These are phyloP conservation scores for Persicaria maculosa DNA, from an alignment of 148 eudicot species.

Conservation along the genomic window DNA sequence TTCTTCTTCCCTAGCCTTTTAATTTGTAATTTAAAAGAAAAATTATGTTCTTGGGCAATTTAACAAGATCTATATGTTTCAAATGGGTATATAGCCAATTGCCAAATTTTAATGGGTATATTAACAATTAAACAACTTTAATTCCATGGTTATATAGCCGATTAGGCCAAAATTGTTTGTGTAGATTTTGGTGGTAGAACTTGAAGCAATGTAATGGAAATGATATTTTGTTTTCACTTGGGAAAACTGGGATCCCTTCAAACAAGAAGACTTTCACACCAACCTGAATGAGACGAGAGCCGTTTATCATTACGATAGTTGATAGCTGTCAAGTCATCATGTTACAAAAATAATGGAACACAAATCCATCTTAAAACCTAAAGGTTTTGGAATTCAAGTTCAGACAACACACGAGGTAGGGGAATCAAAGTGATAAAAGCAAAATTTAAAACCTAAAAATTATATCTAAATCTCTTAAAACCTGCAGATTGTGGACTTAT, in stretches of 20 bases:
- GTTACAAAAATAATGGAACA: not conserved
- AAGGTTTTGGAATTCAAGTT: not conserved
- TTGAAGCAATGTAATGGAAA: no score
- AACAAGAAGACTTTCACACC: not conserved
- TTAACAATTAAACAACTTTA: no score
- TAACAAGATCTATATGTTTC: no score
- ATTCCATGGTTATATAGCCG: no score
- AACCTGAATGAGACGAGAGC: not conserved
- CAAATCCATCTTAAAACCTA: not conserved
- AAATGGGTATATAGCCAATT: no score
- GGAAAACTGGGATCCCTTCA: not conserved
- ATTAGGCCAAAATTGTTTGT: not conserved
- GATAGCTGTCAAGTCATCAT: not conserved
- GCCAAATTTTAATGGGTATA: no score
- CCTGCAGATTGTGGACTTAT: slow-evolving; percentile 5
- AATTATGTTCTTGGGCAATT: no score
- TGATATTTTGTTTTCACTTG: not conserved
- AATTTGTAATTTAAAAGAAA: no score
- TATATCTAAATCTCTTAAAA: slow-evolving; percentile 2
- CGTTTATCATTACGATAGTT: no score
- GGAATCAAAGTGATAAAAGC: not conserved
- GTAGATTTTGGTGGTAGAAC: not conserved
- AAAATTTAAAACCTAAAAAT: not conserved
- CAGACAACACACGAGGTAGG: not conserved
- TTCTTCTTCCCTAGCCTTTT: no score